phyloP scores from a whole-genome alignment of 306 rosid species.

The Citrullus colocynthis region DNA sequence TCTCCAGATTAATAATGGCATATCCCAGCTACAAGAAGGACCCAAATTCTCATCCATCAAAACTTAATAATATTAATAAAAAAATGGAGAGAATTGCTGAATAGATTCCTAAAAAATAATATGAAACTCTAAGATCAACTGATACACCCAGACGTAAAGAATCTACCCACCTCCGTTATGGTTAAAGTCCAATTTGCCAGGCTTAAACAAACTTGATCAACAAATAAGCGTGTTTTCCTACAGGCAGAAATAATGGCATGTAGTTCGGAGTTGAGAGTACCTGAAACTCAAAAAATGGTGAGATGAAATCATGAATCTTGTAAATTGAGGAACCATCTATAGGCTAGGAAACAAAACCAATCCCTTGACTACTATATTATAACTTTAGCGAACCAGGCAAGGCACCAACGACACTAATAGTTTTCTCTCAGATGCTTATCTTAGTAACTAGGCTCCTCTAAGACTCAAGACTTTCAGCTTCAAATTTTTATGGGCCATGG shows the following conservation, averaged over 20 bases:
- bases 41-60: conserved; percentile 6
- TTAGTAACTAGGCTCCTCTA: background rate
- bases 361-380: background rate
- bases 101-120: background rate
- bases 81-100: background rate
- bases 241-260: conserved; percentile 60
- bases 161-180: conserved; percentile 42
- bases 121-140: background rate
- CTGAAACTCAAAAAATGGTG: conserved; percentile 30
- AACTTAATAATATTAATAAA: background rate
- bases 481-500: background rate
- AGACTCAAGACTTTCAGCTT: background rate
- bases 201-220: conserved; percentile 41
- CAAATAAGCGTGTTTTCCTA: conserved; percentile 50
- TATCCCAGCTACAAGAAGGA: conserved; percentile 65
- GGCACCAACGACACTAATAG: background rate
- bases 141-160: background rate
- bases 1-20: conserved; percentile 59
- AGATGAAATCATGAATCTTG: background rate
- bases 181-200: conserved; percentile 38
- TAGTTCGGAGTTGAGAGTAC: conserved; percentile 59
- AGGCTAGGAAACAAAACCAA: background rate
- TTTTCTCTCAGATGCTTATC: background rate
- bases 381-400: background rate
- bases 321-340: background rate